Conservation (phyloP, 305 asterid species). For the Fraxinus ornus region DNA sequence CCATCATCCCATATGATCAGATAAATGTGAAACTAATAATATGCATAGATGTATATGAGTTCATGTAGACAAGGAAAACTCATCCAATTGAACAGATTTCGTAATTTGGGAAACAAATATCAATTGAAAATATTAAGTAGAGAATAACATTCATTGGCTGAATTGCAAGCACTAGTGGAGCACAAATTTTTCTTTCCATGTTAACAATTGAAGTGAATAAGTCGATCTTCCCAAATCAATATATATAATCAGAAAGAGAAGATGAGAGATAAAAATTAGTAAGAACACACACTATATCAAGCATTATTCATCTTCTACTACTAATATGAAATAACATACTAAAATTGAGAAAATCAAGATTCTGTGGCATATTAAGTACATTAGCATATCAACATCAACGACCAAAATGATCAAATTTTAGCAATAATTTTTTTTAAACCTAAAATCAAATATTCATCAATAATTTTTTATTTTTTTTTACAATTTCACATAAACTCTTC, state of each 20-base stretch:
- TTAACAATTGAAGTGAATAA: neutral
- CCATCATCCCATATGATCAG: conserved; percentile 19
- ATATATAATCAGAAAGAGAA: neutral
- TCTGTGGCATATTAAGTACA: neutral
- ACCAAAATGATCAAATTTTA: neutral
- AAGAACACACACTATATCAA: neutral
- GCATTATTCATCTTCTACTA: neutral
- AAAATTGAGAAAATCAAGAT: neutral
- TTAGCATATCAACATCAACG: neutral
- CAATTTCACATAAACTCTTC: neutral
- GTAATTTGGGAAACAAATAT: neutral
- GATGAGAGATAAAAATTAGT: neutral
- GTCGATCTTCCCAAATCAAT: neutral
- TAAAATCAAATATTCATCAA: neutral
- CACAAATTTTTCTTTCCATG: neutral
- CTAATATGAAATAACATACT: neutral
- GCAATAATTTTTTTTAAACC: neutral
- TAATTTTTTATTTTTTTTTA: neutral
- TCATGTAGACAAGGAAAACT: neutral
- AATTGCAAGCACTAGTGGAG: neutral
- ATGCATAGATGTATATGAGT: neutral
- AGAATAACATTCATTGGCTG: neutral
- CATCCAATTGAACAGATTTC: neutral
- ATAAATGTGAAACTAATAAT: neutral
- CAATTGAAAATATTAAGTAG: neutral